Conservation (phyloP, 306 rosid species). For the Rubus idaeus region DNA sequence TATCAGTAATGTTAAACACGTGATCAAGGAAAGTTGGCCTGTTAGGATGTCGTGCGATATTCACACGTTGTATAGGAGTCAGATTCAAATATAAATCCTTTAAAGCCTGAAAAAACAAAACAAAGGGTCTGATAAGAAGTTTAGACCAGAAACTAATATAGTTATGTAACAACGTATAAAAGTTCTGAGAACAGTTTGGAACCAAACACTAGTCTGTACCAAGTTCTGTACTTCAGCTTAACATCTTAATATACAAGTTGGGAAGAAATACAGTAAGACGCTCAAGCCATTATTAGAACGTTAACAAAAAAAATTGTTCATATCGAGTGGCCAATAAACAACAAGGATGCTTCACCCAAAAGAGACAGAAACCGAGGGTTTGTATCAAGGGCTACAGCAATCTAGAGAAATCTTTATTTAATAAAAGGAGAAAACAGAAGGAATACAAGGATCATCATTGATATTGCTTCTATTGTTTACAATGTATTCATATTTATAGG, state of each 20-base stretch:
- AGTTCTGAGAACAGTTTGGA: neutral
- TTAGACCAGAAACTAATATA: constrained; percentile 4
- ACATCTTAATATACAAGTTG: neutral
- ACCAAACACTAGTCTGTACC: neutral
- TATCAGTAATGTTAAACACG: constrained; percentile 82
- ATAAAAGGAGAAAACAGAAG: neutral
- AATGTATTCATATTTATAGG: neutral
- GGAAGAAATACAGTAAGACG: neutral
- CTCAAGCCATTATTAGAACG: neutral
- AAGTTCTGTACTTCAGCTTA: neutral
- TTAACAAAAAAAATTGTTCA: neutral
- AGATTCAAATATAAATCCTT: constrained; percentile 63
- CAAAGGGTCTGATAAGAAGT: constrained; percentile 11
- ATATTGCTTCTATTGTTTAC: neutral
- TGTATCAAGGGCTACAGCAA: neutral
- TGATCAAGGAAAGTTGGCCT: constrained; percentile 98
- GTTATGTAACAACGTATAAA: neutral
- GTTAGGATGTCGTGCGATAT: constrained; percentile 92
- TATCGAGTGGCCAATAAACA: neutral
- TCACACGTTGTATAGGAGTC: constrained; percentile 82
- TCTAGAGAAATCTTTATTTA: neutral
- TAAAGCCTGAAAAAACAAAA: constrained; percentile 64
- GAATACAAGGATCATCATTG: neutral
- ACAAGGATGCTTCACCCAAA: neutral
- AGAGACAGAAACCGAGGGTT: neutral